Evolutionary conservation across 2,329 filamentous ascomycete species (phyloP).

Genomic region (Macrophomina tecta): DNA sequence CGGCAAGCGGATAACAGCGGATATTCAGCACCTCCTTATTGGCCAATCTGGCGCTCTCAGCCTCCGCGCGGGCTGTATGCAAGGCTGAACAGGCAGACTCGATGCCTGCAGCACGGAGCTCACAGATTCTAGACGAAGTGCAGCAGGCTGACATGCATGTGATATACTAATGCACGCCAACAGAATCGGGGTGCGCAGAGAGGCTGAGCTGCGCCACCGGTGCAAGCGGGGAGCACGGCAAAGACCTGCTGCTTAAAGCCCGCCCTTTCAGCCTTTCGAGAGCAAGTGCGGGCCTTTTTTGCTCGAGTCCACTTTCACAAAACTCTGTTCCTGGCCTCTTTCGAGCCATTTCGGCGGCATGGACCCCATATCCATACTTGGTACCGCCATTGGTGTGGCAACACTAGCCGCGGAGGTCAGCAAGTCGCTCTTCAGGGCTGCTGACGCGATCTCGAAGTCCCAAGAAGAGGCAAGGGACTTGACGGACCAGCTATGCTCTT

Average conservation of each 20-base stretch:
- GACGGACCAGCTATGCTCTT: not conserved
- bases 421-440: not conserved
- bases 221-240: not conserved
- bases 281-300: not conserved
- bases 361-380: not conserved
- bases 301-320: not conserved
- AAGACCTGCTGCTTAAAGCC: not conserved
- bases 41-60: not conserved
- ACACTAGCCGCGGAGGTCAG: not conserved
- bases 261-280: not conserved
- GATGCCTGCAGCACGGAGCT: not conserved
- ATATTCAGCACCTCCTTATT: slow-evolving; percentile 5
- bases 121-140: not conserved
- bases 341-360: not conserved
- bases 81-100: slow-evolving; percentile 7
- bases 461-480: not conserved
- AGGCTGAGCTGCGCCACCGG: slow-evolving; percentile 4
- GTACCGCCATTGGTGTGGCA: not conserved
- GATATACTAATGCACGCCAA: not conserved
- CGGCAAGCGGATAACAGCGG: slow-evolving; percentile 29
- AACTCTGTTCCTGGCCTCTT: no score
- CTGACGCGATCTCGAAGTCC: not conserved
- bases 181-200: not conserved
- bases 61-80: not conserved
- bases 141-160: not conserved